Evolutionary conservation across 257 asterid genomes (phyloP), one percentile per base, ranked within the genome.

Genomic region (Penstemon barbatus): DNA sequence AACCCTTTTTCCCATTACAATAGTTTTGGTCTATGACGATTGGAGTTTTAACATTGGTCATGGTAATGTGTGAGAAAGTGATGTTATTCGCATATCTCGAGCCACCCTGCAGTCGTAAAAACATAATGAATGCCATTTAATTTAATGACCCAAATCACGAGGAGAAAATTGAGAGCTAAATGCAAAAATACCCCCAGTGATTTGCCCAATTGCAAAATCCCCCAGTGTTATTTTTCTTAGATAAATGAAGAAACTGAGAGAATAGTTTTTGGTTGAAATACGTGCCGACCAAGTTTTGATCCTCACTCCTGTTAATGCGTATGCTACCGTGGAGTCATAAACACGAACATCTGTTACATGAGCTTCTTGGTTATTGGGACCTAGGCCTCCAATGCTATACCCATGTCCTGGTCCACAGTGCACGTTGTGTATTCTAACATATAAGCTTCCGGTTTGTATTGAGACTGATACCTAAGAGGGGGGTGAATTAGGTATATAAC

Each of bases 381-480:
- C 90, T 3, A 84, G 66, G 38, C 85, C 83, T 7, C 87, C 87
- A 4, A 82, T 84, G 84, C 87, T 81, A 43, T 82, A 70, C 1
- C 90, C 90, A 60, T 84, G 90, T 6, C 87, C 85, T 25, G 87
- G 87, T 62, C 86, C 86, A 43, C 90, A 85, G 18, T 71, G 70
- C 53, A 85, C 80, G 13, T 76, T 57, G 39, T 78, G 73, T 2
- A 85, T 68, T 57, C 62, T 48, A 0, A 82, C 71, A n/a, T 61
- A 68, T 0, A 75, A 62, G 70, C 83, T 75, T 40, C 86, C 90
- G 3, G 81, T 80, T 60, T 82, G 90, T 36, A 82, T 82, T 8
- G 86, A 78, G 33, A 85, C 76, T n/a, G n/a, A n/a, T n/a, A n/a
- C n/a, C n/a, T n/a, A n/a, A n/a, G n/a, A n/a, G 67, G 18, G 18